Percentiles rank a stretch among this genome's conserved stretches.
Conservation (phyloP, 257 asterid genomes). For the Thymus quinquecostatus region DNA sequence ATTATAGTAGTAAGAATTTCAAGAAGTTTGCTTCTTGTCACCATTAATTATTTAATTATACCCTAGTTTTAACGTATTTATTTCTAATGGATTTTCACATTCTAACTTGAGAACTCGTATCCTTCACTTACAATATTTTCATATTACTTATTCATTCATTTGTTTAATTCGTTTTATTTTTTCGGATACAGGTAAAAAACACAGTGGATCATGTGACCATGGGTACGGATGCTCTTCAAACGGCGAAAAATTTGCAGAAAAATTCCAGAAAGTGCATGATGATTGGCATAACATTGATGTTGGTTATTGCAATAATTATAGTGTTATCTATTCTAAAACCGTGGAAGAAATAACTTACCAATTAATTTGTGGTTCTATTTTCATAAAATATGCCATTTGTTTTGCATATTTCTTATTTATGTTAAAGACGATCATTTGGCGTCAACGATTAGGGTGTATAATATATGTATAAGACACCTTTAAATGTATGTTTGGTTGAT, state of each 20-base stretch:
- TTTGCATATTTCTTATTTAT: background rate
- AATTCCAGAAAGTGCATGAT: slow-evolving; percentile 82
- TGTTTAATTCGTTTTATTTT: background rate
- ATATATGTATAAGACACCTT: too few relatives aligned
- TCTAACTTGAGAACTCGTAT: background rate
- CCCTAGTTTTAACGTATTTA: background rate
- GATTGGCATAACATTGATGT: slow-evolving; percentile 56
- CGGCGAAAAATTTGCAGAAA: slow-evolving; percentile 73
- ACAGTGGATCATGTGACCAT: slow-evolving; percentile 75
- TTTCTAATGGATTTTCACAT: background rate
- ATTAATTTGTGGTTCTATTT: background rate
- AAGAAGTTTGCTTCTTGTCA: background rate
- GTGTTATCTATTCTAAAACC: slow-evolving; percentile 69
- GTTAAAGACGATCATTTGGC: too few relatives aligned
- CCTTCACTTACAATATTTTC: background rate
- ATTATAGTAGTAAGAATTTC: too few relatives aligned
- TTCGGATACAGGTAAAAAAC: slow-evolving; percentile 54
- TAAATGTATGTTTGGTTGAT: too few relatives aligned
- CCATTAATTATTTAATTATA: background rate
- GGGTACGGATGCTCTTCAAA: slow-evolving; percentile 85
- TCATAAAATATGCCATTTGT: background rate
- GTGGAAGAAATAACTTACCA: slow-evolving; percentile 50
- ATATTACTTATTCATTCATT: background rate
- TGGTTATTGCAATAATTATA: slow-evolving; percentile 60
- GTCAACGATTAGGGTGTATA: too few relatives aligned